A percentile compares a stretch with the other conserved stretches of the same genome.
Evolutionary conservation across 768 basidiomycete genomes (phyloP).

Genomic region (Hypsizygus marmoreus): DNA sequence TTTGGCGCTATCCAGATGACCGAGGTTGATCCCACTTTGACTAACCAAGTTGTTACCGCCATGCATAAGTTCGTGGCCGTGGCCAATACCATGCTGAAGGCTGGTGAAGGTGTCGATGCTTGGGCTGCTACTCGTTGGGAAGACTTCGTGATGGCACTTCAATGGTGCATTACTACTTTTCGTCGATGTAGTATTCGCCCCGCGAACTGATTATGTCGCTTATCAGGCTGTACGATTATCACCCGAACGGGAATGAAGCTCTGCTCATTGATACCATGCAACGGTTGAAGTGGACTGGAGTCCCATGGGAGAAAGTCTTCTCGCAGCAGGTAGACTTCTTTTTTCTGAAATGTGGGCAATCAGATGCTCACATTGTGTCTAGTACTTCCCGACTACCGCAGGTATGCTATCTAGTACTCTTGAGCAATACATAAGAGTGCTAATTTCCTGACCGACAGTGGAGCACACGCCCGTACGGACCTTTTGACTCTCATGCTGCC

Average conservation of each 20-base stretch:
- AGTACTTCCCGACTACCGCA: constrained; percentile 49
- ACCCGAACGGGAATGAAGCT: constrained; percentile 49
- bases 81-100: constrained; percentile 56
- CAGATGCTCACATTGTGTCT: constrained; percentile 1
- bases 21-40: constrained; percentile 45
- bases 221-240: constrained; percentile 53
- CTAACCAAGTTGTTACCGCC: constrained; percentile 46
- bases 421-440: background rate
- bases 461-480: constrained; percentile 29
- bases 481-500: background rate
- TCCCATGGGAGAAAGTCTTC: constrained; percentile 58
- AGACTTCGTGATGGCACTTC: constrained; percentile 56
- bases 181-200: background rate
- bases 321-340: constrained; percentile 34
- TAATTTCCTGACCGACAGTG: constrained; percentile 18
- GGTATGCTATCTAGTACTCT: constrained; percentile 18
- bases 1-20: constrained; percentile 61
- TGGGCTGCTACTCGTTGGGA: constrained; percentile 61
- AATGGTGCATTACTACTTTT: constrained; percentile 42
- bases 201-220: background rate
- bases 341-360: background rate
- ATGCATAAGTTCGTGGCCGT: constrained; percentile 54
- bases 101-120: constrained; percentile 51
- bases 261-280: constrained; percentile 56
- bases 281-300: constrained; percentile 50